Evolutionary conservation across 768 basidiomycete species (phyloP).

Genomic region (Leccinum disarticulatum): DNA sequence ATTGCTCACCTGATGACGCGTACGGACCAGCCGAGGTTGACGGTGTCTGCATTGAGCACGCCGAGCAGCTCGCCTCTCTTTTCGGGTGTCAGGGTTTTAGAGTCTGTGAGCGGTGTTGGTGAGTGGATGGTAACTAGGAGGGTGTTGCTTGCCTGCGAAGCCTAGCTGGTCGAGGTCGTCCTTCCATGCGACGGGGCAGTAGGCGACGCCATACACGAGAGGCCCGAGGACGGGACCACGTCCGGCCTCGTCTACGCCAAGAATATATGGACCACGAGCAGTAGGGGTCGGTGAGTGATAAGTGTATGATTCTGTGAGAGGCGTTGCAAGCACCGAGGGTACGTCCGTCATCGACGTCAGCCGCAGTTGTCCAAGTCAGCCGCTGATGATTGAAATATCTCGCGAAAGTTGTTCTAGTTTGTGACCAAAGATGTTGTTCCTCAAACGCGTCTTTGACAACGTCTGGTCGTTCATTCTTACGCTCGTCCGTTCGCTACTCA

Average conservation of each 20-base stretch:
- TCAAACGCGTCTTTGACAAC: slow-evolving; percentile 12
- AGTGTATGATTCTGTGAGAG: slow-evolving; percentile 70
- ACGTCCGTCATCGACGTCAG: slow-evolving; percentile 23
- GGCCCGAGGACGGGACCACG: slow-evolving; percentile 95
- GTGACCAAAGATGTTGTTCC: slow-evolving; percentile 18
- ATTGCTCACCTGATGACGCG: slow-evolving; percentile 61
- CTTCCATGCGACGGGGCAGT: slow-evolving; percentile 80
- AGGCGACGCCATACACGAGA: slow-evolving; percentile 94
- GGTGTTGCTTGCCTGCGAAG: slow-evolving; percentile 71
- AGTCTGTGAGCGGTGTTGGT: slow-evolving; percentile 57
- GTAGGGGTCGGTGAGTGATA: slow-evolving; percentile 75
- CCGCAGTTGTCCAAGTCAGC: background rate
- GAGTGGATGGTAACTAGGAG: background rate
- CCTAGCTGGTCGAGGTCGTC: slow-evolving; percentile 76
- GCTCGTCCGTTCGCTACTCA: slow-evolving; percentile 29
- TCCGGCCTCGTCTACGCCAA: slow-evolving; percentile 99
- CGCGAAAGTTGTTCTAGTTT: background rate
- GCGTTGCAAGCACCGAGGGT: slow-evolving; percentile 59
- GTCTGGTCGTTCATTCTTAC: slow-evolving; percentile 28
- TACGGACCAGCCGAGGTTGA: slow-evolving; percentile 80
- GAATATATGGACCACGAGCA: slow-evolving; percentile 77
- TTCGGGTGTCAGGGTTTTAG: slow-evolving; percentile 81
- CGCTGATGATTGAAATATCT: slow-evolving; percentile 7
- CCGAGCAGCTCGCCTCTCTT: slow-evolving; percentile 63
- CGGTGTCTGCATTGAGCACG: slow-evolving; percentile 66